phyloP scores from a whole-genome alignment of 1,284 basidiomycete genomes.

The Sanghuangporus weigelae region DNA sequence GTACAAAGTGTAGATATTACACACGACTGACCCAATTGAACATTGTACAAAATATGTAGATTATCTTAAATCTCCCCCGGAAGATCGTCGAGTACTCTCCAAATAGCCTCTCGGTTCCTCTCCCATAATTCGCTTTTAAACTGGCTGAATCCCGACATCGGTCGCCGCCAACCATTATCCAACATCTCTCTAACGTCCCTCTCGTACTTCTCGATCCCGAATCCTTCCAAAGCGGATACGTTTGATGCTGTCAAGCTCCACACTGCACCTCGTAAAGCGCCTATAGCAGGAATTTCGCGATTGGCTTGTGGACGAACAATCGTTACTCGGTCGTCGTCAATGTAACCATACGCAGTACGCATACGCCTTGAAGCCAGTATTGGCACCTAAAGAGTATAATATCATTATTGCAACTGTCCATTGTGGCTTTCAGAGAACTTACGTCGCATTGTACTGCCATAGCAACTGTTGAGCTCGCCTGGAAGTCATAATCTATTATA shows the following conservation, averaged over 20 bases:
- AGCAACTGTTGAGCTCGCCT: slow-evolving; percentile 35
- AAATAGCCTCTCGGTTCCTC: neutral
- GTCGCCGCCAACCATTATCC: neutral
- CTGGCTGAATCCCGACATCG: neutral
- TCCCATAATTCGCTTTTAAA: slow-evolving; percentile 8
- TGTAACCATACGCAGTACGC: slow-evolving; percentile 31
- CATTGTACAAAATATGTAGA: neutral
- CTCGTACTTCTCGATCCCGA: neutral
- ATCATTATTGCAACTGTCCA: neutral
- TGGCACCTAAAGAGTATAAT: slow-evolving; percentile 26
- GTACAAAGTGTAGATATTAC: neutral
- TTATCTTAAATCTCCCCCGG: slow-evolving; percentile 7
- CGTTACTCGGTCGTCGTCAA: slow-evolving; percentile 31
- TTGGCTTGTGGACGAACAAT: slow-evolving; percentile 34
- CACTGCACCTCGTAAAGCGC: slow-evolving; percentile 29
- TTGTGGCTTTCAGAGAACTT: slow-evolving; percentile 4
- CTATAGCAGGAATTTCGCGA: slow-evolving; percentile 32
- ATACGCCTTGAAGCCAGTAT: slow-evolving; percentile 33
- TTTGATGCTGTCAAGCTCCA: neutral
- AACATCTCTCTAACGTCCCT: neutral
- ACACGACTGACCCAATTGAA: neutral
- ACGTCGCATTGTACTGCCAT: slow-evolving; percentile 34
- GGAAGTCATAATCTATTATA: slow-evolving; percentile 26
- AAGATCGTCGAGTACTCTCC: slow-evolving; percentile 4
- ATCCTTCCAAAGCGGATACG: neutral